Evolutionary conservation across 805 yeast genomes (phyloP).

Genomic region (Cyberlindnera mrakii): DNA sequence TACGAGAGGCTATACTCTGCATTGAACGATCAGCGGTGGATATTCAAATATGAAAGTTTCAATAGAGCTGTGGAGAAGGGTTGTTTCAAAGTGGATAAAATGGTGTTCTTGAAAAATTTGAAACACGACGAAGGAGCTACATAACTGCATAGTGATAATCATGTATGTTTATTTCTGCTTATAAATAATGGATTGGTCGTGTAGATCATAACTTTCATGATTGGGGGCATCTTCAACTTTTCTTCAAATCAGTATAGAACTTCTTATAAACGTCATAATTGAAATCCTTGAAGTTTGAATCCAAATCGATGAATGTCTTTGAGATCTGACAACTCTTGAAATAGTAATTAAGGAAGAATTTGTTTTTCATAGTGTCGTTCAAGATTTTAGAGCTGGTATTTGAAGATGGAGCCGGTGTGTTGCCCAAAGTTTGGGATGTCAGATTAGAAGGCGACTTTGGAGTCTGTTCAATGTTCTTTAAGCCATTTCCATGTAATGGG

Average conservation of each 20-base stretch:
- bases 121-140: not conserved
- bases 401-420: not conserved
- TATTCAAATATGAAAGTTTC: constrained; percentile 37
- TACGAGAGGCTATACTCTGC: constrained; percentile 40
- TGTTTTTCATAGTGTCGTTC: constrained; percentile 14
- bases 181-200: constrained; percentile 1
- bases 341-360: constrained; percentile 33
- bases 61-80: constrained; percentile 32
- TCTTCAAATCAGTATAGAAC: constrained; percentile 27
- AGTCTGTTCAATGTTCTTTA: constrained; percentile 19
- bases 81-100: constrained; percentile 26
- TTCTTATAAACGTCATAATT: constrained; percentile 40
- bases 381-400: constrained; percentile 14
- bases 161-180: not conserved
- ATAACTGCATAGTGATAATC: not conserved
- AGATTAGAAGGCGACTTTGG: constrained; percentile 15
- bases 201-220: constrained; percentile 1
- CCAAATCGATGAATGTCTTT: constrained; percentile 56
- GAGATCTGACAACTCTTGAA: constrained; percentile 58
- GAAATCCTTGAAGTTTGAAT: constrained; percentile 54
- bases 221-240: not conserved
- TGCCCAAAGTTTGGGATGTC: constrained; percentile 5
- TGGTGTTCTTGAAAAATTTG: constrained; percentile 13
- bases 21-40: constrained; percentile 33
- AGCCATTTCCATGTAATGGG: constrained; percentile 44